These are phyloP conservation scores for Salix udensis DNA, from an alignment of 345 rosid genomes.

Conservation along the genomic window DNA sequence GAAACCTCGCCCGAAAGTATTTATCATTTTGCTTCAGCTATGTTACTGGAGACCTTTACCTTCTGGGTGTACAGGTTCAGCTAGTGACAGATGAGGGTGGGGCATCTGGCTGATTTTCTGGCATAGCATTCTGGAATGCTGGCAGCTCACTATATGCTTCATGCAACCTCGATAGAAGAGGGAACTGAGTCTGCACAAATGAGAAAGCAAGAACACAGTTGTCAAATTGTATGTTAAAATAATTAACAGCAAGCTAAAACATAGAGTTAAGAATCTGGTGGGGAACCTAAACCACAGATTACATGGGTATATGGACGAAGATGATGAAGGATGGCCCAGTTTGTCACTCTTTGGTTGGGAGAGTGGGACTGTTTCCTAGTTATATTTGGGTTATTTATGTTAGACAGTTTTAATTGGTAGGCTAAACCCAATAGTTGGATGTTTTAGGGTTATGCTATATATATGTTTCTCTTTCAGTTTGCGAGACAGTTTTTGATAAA, in stretches of 20 bases:
- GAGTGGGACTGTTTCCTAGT: too few relatives aligned
- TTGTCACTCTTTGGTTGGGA: too few relatives aligned
- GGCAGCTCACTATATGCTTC: slow-evolving; percentile 51
- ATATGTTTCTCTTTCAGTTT: too few relatives aligned
- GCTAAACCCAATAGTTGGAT: too few relatives aligned
- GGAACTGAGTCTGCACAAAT: slow-evolving; percentile 49
- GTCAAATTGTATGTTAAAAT: not conserved
- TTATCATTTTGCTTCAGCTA: not conserved
- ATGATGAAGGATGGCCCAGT: too few relatives aligned
- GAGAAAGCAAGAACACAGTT: not conserved
- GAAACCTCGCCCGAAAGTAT: not conserved
- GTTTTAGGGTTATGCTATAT: too few relatives aligned
- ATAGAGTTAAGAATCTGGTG: not conserved
- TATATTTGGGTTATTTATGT: too few relatives aligned
- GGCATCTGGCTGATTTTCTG: slow-evolving; percentile 44
- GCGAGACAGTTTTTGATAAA: too few relatives aligned
- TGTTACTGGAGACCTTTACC: not conserved
- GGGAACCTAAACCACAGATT: too few relatives aligned
- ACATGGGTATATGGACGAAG: too few relatives aligned
- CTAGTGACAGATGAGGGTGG: slow-evolving; percentile 16
- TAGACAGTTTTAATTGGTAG: too few relatives aligned
- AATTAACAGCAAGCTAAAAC: not conserved
- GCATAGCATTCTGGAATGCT: slow-evolving; percentile 40
- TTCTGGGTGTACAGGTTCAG: not conserved
- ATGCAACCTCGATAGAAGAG: slow-evolving; percentile 51